phyloP scores from a whole-genome alignment of 352 stramenopile genomes.

The Elongisporangium undulatum region DNA sequence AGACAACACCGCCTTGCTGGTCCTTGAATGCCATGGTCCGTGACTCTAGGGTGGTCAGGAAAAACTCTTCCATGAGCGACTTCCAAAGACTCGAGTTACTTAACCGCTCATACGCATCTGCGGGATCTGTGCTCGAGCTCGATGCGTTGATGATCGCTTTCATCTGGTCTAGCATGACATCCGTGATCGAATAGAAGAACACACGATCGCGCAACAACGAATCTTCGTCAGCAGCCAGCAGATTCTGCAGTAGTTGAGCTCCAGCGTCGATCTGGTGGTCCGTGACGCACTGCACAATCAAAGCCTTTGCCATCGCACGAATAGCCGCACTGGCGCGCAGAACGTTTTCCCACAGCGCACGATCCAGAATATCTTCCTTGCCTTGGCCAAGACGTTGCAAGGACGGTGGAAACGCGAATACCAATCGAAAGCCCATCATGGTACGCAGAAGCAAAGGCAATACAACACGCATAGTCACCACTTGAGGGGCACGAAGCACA shows the following conservation, averaged over 20 bases:
- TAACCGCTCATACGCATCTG: constrained; percentile 30
- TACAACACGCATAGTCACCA: constrained; percentile 77
- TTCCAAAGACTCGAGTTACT: constrained; percentile 48
- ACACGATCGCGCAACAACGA: constrained; percentile 64
- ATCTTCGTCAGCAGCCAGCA: constrained; percentile 59
- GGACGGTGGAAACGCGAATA: constrained; percentile 29
- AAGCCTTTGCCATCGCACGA: constrained; percentile 59
- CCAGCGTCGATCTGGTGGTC: constrained; percentile 55
- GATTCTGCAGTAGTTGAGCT: constrained; percentile 45
- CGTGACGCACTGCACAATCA: constrained; percentile 60
- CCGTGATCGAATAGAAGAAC: constrained; percentile 65
- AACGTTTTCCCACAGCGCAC: constrained; percentile 64
- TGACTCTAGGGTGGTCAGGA: constrained; percentile 35
- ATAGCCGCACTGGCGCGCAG: constrained; percentile 68
- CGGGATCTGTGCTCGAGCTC: background rate
- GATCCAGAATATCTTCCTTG: constrained; percentile 44
- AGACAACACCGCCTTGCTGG: constrained; percentile 19
- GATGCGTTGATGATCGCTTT: constrained; percentile 9
- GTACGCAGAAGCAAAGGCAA: constrained; percentile 62
- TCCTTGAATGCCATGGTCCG: constrained; percentile 25
- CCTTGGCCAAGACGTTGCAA: constrained; percentile 35
- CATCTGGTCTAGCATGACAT: constrained; percentile 54
- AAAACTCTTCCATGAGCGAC: constrained; percentile 57
- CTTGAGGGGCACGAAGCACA: constrained; percentile 69
- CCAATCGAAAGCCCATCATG: constrained; percentile 47